Evolutionary conservation across 2,329 filamentous ascomycete species (phyloP), one percentile per base, ranked within the genome.

Genomic region (Colletotrichum camelliae): DNA sequence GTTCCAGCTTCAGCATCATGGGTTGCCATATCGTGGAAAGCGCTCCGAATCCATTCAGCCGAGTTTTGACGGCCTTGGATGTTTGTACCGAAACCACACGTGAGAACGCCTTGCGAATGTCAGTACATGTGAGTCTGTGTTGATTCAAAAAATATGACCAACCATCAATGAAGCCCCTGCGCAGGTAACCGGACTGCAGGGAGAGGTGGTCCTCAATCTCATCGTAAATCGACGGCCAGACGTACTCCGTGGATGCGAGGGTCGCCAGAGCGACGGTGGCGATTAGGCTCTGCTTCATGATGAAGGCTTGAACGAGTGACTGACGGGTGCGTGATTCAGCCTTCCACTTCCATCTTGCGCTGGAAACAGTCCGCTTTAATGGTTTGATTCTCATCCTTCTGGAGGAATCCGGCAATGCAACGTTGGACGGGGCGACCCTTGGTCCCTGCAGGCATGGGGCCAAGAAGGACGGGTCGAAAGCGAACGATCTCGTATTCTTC

Each of bases 41-140:
- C 80, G 6, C 77, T 79, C 21, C 80, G 78, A 18, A 81, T 79
- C 78, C 80, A 81, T 77, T 81, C 80, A 9, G 80, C 80, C 4
- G 79, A 65, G 57, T 81, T 81, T 13, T 79, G 79, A 10, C 69
- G 72, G 13, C 78, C 78, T 1, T 73, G 69, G 0, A 73, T 29
- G 10, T 68, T 76, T n/a, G 52, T 70, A 7, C 80, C 79, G 31
- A 79, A 75, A 1, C 67, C 60, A 37, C 80, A 81, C 10, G 69
- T 77, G 18, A 67, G 58, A 3, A 81, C 55, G 7, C 78, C 80
- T 81, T 6, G 6, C 18, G 2, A 2, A 7, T 31, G 55, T 72
- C 16, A 72, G 52, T 7, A 27, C 12, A 13, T 7, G 16, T 7
- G 57, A 35, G 13, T 24, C 35, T 24, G 43, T 13, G 13, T 8